Evolutionary conservation across 1,139 yeast species (phyloP).

Genomic region (Protomyces lactucae-debilis): DNA sequence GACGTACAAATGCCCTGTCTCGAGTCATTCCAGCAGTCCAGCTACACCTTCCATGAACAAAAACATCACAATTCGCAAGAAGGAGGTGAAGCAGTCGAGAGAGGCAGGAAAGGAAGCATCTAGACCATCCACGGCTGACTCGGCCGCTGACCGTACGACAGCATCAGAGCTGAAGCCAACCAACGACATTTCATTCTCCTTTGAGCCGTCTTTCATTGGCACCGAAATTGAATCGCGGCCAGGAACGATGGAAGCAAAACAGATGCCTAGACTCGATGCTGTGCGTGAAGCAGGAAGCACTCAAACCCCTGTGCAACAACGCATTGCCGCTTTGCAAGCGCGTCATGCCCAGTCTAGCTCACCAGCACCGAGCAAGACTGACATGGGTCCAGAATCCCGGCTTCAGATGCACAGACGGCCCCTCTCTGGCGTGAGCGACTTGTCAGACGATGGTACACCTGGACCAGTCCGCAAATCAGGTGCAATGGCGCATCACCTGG

Average conservation of each 20-base stretch:
- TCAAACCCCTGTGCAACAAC: neutral
- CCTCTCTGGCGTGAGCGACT: neutral
- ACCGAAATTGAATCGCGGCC: neutral
- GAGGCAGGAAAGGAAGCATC: neutral
- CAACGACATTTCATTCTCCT: neutral
- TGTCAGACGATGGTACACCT: neutral
- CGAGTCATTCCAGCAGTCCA: neutral
- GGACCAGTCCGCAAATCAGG: neutral
- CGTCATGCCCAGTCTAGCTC: neutral
- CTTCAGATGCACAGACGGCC: neutral
- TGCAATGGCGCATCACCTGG: neutral
- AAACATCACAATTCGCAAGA: neutral
- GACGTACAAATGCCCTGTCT: neutral
- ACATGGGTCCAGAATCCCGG: neutral
- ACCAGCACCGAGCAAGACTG: neutral
- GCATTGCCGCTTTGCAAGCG: neutral
- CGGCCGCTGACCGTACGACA: neutral
- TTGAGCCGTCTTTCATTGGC: neutral
- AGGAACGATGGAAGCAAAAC: neutral
- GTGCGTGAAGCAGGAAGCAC: neutral
- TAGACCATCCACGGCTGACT: neutral
- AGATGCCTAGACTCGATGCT: neutral
- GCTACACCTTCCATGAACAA: neutral
- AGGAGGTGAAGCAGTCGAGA: neutral
- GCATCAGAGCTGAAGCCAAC: neutral